Evolutionary conservation across 139 green algal genomes (phyloP), one percentile per base, ranked within the genome.

Genomic region (Chlamydomonas sp.): DNA sequence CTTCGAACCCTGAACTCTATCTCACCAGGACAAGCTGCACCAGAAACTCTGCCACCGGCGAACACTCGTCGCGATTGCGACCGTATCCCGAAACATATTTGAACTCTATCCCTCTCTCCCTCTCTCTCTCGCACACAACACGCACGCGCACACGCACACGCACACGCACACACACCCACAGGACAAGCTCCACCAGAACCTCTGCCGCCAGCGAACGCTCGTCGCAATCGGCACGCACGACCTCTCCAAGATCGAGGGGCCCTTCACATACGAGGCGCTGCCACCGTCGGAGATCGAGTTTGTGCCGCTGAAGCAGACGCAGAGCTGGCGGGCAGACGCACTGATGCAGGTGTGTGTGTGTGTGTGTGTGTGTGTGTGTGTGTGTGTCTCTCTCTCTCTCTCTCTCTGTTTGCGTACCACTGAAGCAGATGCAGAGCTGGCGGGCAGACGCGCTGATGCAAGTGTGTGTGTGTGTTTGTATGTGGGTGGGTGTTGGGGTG

Each of bases 171-270:
- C 54, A 35, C 3, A 31, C 43, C 5, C 36, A n/a, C 88, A 96
- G 80, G 95, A 99, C 81, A 97, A 97, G 78, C 85, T 99, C 76
- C 95, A 99, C 77, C 90, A 96, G 76, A 99, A 98, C 82, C 81
- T 99, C 35, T 99, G 94, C 81, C 83, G 95, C 29, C 88, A 96
- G 74, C 85, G 95, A 35, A 90, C 85, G 2, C 85, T 99, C 16
- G 95, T 99, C 3, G 90, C 95, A 34, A 98, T 99, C 43, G 95
- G 95, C 49, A 99, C 95, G 0, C 95, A 99, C 79, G 95, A 99
- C 81, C 81, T 99, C 37, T 79, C 82, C 30, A 97, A 73, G 16
- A 49, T 91, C 20, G 62, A 89, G 81, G 82, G 84, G 0, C 95
- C 95, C 31, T 99, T 99, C 85, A 97, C 88, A 0, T 99, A 99